Percentiles rank a stretch among this genome's conserved stretches.
These are phyloP conservation scores for Eutrema salsugineum DNA, from an alignment of 441 rosid species.

Conservation along the genomic window DNA sequence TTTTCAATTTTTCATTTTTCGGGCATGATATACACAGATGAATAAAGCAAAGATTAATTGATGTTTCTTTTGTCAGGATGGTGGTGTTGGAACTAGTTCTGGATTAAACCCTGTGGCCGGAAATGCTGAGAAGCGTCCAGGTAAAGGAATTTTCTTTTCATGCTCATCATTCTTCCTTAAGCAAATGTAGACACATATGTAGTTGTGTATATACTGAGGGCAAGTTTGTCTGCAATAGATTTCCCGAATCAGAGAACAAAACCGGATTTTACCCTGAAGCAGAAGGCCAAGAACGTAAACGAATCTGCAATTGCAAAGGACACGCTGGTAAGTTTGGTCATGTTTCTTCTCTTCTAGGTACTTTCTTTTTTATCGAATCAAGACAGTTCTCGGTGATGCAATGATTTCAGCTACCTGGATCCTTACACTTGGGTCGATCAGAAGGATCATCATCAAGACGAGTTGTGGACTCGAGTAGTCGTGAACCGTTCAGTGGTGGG, in stretches of 20 bases:
- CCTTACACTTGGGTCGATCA: slow-evolving; percentile 44
- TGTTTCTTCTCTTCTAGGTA: background rate
- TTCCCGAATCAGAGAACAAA: slow-evolving; percentile 41
- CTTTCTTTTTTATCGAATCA: background rate
- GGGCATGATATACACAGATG: background rate
- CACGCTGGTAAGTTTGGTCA: background rate
- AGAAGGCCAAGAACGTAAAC: slow-evolving; percentile 51
- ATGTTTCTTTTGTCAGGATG: slow-evolving; percentile 49
- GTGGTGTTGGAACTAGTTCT: slow-evolving; percentile 83
- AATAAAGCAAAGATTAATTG: background rate
- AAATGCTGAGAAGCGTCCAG: slow-evolving; percentile 65
- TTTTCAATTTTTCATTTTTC: background rate
- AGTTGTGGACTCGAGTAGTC: slow-evolving; percentile 37
- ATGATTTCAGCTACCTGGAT: slow-evolving; percentile 51
- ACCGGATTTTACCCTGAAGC: slow-evolving; percentile 43
- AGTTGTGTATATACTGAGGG: slow-evolving; percentile 17
- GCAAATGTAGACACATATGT: background rate
- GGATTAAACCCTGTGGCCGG: slow-evolving; percentile 53
- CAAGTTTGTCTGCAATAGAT: slow-evolving; percentile 42
- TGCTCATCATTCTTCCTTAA: background rate
- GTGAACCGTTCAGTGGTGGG: slow-evolving; percentile 40
- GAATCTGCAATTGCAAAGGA: slow-evolving; percentile 37
- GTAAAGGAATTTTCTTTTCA: slow-evolving; percentile 29
- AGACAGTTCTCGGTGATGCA: background rate
- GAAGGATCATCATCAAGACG: slow-evolving; percentile 55